phyloP scores from a whole-genome alignment of 1,284 basidiomycete species.

The Tilletia walkeri region DNA sequence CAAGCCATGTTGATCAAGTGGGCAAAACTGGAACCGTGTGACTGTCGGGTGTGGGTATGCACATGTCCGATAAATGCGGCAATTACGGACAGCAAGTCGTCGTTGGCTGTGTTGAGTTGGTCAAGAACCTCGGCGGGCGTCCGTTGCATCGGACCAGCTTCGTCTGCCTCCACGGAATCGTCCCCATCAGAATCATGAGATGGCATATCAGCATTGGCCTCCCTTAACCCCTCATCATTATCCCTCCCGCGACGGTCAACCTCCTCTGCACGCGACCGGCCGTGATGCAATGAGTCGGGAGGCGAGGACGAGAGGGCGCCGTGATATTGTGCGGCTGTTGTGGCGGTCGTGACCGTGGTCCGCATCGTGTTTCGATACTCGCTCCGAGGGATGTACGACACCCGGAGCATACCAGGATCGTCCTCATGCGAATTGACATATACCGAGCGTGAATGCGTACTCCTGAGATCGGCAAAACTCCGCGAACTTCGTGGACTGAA shows the following conservation, averaged over 20 bases:
- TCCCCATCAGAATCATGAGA: slow-evolving; percentile 59
- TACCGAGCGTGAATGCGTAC: slow-evolving; percentile 14
- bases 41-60: slow-evolving; percentile 81
- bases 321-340: slow-evolving; percentile 26
- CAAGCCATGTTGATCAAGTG: slow-evolving; percentile 89
- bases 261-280: neutral
- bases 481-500: slow-evolving; percentile 24
- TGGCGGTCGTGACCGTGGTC: slow-evolving; percentile 9
- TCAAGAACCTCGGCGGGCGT: slow-evolving; percentile 64
- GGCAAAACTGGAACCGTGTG: slow-evolving; percentile 80
- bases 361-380: slow-evolving; percentile 16
- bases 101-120: slow-evolving; percentile 63
- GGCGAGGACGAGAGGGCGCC: slow-evolving; percentile 36
- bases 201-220: slow-evolving; percentile 31
- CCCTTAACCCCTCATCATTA: neutral
- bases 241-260: neutral
- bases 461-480: slow-evolving; percentile 27
- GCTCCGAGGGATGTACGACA: slow-evolving; percentile 7
- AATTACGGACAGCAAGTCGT: slow-evolving; percentile 77
- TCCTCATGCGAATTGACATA: slow-evolving; percentile 16
- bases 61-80: slow-evolving; percentile 96
- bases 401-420: neutral
- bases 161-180: slow-evolving; percentile 61
- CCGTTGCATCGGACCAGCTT: slow-evolving; percentile 62
- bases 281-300: slow-evolving; percentile 26